These are phyloP conservation scores for Phialemoniopsis sp. DNA, from an alignment of 2,329 filamentous ascomycete species.

Conservation along the genomic window DNA sequence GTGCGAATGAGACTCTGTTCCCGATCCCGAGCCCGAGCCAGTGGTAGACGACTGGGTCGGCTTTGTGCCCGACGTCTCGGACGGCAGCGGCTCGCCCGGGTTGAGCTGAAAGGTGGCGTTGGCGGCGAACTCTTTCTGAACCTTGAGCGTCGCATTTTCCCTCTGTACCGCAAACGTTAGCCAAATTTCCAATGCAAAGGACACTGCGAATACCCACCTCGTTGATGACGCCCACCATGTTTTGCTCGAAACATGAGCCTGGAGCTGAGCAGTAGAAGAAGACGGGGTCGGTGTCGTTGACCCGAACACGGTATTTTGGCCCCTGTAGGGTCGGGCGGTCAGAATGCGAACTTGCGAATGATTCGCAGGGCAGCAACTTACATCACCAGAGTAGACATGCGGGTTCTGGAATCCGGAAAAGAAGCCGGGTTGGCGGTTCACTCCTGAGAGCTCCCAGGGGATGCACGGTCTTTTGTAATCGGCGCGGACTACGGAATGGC, in stretches of 20 bases:
- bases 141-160: slow-evolving; percentile 30
- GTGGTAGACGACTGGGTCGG: slow-evolving; percentile 7
- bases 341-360: background rate
- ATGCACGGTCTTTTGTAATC: slow-evolving; percentile 59
- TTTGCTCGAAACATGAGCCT: slow-evolving; percentile 57
- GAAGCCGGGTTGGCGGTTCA: slow-evolving; percentile 42
- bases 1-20: slow-evolving; percentile 1
- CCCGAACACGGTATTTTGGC: slow-evolving; percentile 33
- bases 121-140: slow-evolving; percentile 41
- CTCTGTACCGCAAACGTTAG: slow-evolving; percentile 6
- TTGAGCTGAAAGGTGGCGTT: slow-evolving; percentile 47
- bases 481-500: slow-evolving; percentile 60
- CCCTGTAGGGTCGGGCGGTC: slow-evolving; percentile 22
- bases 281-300: slow-evolving; percentile 61
- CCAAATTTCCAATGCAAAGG: background rate
- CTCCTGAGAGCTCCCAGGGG: slow-evolving; percentile 50
- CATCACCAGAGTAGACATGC: slow-evolving; percentile 38
- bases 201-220: slow-evolving; percentile 38
- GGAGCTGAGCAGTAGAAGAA: slow-evolving; percentile 70
- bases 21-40: slow-evolving; percentile 6
- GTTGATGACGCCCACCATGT: slow-evolving; percentile 77
- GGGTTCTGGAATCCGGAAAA: slow-evolving; percentile 46
- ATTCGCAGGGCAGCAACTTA: slow-evolving; percentile 19
- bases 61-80: slow-evolving; percentile 27
- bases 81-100: slow-evolving; percentile 51